phyloP scores from a whole-genome alignment of 495 filamentous ascomycete genomes.

The Talaromyces wortmannii region DNA sequence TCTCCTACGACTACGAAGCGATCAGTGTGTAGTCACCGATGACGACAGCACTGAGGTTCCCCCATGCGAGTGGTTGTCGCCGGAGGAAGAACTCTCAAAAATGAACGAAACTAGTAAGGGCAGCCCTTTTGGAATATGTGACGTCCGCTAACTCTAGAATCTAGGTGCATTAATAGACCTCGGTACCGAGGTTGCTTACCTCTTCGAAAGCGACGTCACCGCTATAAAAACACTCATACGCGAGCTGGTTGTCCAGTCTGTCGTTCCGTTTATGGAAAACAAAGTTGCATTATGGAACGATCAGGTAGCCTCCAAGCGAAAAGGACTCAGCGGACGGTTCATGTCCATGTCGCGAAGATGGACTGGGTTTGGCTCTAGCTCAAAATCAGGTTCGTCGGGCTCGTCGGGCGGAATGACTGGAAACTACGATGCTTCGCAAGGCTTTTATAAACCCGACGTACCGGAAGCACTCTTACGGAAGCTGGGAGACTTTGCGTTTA shows the following conservation, averaged over 20 bases:
- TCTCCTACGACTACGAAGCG: slow-evolving; percentile 75
- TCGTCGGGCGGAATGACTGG: slow-evolving; percentile 35
- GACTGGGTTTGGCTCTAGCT: slow-evolving; percentile 67
- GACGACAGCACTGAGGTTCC: slow-evolving; percentile 84
- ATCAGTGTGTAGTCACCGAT: slow-evolving; percentile 80
- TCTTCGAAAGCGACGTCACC: slow-evolving; percentile 87
- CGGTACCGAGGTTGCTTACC: slow-evolving; percentile 63
- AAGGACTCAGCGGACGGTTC: slow-evolving; percentile 82
- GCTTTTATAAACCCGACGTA: slow-evolving; percentile 76
- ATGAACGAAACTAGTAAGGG: slow-evolving; percentile 53
- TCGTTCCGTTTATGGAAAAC: slow-evolving; percentile 93
- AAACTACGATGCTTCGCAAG: slow-evolving; percentile 72
- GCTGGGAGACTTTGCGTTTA: slow-evolving; percentile 90
- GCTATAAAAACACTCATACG: slow-evolving; percentile 82
- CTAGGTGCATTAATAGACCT: slow-evolving; percentile 49
- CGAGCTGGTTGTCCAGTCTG: slow-evolving; percentile 86
- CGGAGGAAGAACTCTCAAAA: slow-evolving; percentile 72
- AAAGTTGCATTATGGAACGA: slow-evolving; percentile 90
- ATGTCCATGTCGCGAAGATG: slow-evolving; percentile 86
- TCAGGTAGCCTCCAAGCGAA: slow-evolving; percentile 83
- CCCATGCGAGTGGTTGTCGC: slow-evolving; percentile 79
- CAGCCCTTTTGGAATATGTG: neutral
- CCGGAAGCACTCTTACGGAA: slow-evolving; percentile 90
- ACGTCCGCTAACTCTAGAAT: slow-evolving; percentile 11
- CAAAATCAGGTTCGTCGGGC: slow-evolving; percentile 32